These are phyloP conservation scores for Achaetomium macrosporum DNA, from an alignment of 2,329 filamentous ascomycete species.

Conservation along the genomic window DNA sequence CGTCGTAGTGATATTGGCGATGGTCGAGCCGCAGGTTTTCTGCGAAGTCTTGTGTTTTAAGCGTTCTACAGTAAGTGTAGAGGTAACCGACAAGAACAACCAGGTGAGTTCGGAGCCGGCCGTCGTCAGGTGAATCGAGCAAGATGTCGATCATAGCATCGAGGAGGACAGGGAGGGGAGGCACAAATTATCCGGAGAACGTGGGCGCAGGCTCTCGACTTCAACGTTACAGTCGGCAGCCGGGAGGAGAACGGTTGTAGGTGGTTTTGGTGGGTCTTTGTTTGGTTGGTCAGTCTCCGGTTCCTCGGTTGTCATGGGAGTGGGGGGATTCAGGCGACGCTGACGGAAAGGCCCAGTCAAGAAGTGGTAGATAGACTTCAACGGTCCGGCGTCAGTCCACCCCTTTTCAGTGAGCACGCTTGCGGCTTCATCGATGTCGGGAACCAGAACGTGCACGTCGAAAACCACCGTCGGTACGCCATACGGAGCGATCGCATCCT, in stretches of 20 bases:
- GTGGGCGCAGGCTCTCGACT: not conserved
- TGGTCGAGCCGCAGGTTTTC: conserved; percentile 2
- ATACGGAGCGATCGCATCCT: conserved; percentile 23
- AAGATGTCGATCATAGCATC: conserved; percentile 5
- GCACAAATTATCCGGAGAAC: not conserved
- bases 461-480: conserved; percentile 26
- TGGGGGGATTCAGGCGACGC: conserved; percentile 3
- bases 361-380: conserved; percentile 1
- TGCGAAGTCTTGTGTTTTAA: conserved; percentile 2
- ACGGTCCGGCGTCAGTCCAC: conserved; percentile 12
- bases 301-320: too few species aligned
- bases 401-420: conserved; percentile 13
- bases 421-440: conserved; percentile 19
- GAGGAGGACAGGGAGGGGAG: not conserved
- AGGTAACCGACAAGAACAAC: conserved; percentile 3
- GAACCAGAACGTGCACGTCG: conserved; percentile 22
- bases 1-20: conserved; percentile 14
- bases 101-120: not conserved
- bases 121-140: not conserved
- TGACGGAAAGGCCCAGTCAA: not conserved
- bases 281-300: not conserved
- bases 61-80: conserved; percentile 3
- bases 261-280: not conserved
- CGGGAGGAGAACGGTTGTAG: conserved; percentile 4
- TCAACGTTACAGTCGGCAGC: conserved; percentile 2